These are phyloP conservation scores for Gonium pectorale DNA, from an alignment of 139 green algal genomes.

Conservation along the genomic window DNA sequence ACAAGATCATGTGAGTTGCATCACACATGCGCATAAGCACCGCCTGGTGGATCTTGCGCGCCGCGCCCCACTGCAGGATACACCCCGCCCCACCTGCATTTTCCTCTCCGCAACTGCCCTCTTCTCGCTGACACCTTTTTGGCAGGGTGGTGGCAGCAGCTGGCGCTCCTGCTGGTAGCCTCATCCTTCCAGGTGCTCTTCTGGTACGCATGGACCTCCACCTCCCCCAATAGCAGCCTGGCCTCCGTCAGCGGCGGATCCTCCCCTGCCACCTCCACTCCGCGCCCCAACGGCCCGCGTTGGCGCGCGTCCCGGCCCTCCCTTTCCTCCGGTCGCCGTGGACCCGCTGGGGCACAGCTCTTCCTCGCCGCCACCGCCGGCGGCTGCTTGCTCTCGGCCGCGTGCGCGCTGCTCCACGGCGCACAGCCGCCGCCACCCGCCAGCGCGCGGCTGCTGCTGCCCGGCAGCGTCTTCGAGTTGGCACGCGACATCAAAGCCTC, in stretches of 20 bases:
- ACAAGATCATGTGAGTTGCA: slow-evolving; percentile 21
- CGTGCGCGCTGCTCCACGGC: neutral
- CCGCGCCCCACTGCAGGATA: too few species aligned
- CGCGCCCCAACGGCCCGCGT: too few species aligned
- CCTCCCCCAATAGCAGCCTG: too few species aligned
- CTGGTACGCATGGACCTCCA: slow-evolving; percentile 9
- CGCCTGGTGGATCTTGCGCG: too few species aligned
- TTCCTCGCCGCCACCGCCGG: neutral
- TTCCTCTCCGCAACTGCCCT: too few species aligned
- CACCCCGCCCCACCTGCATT: too few species aligned
- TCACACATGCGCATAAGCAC: too few species aligned
- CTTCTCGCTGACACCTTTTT: too few species aligned
- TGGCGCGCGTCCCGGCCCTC: too few species aligned
- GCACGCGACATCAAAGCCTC: slow-evolving; percentile 10
- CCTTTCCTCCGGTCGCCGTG: too few species aligned
- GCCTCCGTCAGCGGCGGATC: too few species aligned
- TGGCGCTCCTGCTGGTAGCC: slow-evolving; percentile 1
- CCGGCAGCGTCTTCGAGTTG: slow-evolving; percentile 25
- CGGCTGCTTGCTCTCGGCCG: neutral
- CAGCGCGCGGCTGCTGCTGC: slow-evolving; percentile 22
- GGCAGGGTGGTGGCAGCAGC: slow-evolving; percentile 47
- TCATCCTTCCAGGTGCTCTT: slow-evolving; percentile 39
- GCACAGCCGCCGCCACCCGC: neutral
- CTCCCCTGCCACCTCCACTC: too few species aligned
- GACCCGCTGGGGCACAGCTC: neutral